Evolutionary conservation across 1,284 basidiomycete species (phyloP), one percentile per base, ranked within the genome.

Genomic region (Tilletia horrida): DNA sequence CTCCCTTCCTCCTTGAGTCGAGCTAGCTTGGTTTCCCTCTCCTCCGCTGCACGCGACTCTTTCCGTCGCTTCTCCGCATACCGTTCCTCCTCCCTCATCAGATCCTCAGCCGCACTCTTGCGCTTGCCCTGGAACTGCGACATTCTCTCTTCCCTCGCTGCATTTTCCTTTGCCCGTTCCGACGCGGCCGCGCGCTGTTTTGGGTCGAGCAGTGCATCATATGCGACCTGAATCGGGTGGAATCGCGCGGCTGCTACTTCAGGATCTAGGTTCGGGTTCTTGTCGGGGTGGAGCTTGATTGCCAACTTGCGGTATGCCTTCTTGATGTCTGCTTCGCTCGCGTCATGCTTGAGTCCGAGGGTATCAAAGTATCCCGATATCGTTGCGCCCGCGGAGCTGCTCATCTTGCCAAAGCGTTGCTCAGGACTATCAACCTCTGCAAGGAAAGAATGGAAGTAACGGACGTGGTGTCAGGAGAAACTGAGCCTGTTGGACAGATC

Each of bases 191-290:
- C 86, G 25, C 92, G 88, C 63, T 91, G 88, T 7, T 90, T 84
- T 0, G 90, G 90, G 76, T 95, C 91, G 67, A 91, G 88, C 2
- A 97, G 85, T 21, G 93, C 86, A 73, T 92, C 90, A 72, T 92
- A 90, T 0, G 93, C 90, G 67, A 90, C 86, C 64, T 90, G 92
- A 66, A 97, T 87, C 70, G 90, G 88, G 80, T 94, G 91, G 81
- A 96, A 96, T 80, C 91, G 91, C 66, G 88, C 86, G 2, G 90
- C 91, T 86, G 82, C 76, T 55, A 75, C 61, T 9, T 69, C 71
- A 3, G 78, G 73, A 25, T 73, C 71, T 14, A 79, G 73, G 71
- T 81, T 73, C 2, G 52, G 59, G 23, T 61, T 62, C 62, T 71
- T 71, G 55, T 71, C 69, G 2, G 69, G 69, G 62, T 71, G 69